Base-by-base conservation (phyloP, 371 early-diverging fungal genomes). In the Rhizopus sp. region DNA sequence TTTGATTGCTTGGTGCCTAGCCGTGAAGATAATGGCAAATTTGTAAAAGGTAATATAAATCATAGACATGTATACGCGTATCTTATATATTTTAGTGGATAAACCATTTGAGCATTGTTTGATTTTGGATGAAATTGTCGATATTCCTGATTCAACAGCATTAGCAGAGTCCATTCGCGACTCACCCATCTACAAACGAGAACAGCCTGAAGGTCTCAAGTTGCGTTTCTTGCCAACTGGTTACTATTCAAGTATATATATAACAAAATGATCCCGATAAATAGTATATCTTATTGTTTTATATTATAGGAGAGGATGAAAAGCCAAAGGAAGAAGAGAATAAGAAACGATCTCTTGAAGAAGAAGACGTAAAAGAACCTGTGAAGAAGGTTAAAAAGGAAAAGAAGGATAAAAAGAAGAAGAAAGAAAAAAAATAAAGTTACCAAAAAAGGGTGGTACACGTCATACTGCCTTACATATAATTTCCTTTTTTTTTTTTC, bases 151-250 rank as follows among this genome's bases (percentile, higher is more conserved):
- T 49, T 57, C 71, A 13, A 68, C 67, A 34, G 35, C 55, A 8
- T 62, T 69, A 33, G 77, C 75, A 38, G 66, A 76, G 50, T 57
- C 68, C 23, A 72, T 80, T 35, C 65, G 63, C 0, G 64, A 68
- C 30, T 62, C 42, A 60, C 74, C 80, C 15, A 50, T 71, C 23
- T 59, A 65, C 23, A 75, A 71, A 32, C 61, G 80, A 62, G 65
- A 62, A 53, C 80, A 79, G 40, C 80, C 80, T 16, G 68, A 72
- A 55, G 77, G 77, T 9, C 60, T 80, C 10, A 47, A 76, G 17
- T 74, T 79, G 80, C 63, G 77, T 33, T 76, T 73, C 41, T 72
- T 66, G 54, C 77, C 77, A 17, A 71, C 69, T 54, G 80, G 80
- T 17, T 80, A 72, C 48, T 70, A 70, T 53, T 72, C 73, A 30